Conservation (phyloP, 83 land plant genomes). For the Diphasiastrum complanatum region DNA sequence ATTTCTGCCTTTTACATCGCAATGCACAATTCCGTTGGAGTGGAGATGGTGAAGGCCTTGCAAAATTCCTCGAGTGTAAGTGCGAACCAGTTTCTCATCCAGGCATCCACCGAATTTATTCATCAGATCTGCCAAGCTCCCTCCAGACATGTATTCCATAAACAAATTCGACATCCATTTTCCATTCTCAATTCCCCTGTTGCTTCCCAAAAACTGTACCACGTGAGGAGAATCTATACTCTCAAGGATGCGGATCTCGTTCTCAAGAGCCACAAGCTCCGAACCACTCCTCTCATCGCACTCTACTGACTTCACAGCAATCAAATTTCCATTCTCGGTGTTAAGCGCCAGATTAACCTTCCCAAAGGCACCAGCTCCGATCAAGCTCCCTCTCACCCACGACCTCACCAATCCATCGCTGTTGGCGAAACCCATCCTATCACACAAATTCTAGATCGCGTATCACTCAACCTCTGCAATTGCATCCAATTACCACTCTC, state of each 20-base stretch:
- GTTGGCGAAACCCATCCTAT: too few relatives aligned
- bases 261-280: conserved; percentile 22
- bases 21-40: conserved; percentile 35
- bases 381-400: conserved; percentile 42
- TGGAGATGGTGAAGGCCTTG: conserved; percentile 26
- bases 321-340: conserved; percentile 16
- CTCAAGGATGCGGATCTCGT: conserved; percentile 39
- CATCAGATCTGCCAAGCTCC: conserved; percentile 40
- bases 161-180: conserved; percentile 33
- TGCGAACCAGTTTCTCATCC: conserved; percentile 26
- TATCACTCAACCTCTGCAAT: too few relatives aligned
- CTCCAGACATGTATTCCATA: conserved; percentile 55
- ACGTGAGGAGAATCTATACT: conserved; percentile 23
- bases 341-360: conserved; percentile 38
- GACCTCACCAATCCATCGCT: too few relatives aligned
- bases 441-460: too few relatives aligned
- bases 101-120: conserved; percentile 25
- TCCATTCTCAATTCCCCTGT: conserved; percentile 14
- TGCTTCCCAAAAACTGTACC: conserved; percentile 29
- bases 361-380: conserved; percentile 54
- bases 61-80: conserved; percentile 20
- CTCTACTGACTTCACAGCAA: conserved; percentile 24
- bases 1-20: conserved; percentile 44
- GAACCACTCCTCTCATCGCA: conserved; percentile 2
- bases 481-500: too few relatives aligned